Base-by-base conservation (phyloP, 495 filamentous ascomycete genomes). In the Aspergillus egyptiacus region DNA sequence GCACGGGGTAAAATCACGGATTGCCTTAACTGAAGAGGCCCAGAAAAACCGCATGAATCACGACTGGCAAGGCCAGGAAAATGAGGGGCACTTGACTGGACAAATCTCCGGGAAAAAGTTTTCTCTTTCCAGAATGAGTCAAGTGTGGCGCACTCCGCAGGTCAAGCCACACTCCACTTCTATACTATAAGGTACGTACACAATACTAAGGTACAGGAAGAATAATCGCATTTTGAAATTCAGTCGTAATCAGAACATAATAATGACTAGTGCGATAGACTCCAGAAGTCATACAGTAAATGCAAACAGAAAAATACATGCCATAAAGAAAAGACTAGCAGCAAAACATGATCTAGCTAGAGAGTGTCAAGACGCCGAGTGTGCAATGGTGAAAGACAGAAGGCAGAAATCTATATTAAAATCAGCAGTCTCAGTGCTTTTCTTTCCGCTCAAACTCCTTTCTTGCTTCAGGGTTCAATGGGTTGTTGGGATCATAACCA, bases 401-500 rank as follows among this genome's bases (percentile, higher is more conserved):
- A 15, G 31, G 31, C 5, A 27, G n/a, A 13, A 31, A 8, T 8
- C 10, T 31, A 31, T 6, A 24, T 22, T 4, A 31, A 36, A 18
- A 25, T 10, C 35, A 36, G 14, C 5, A 22, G 2, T 9, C 44
- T 37, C 25, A 44, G 51, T 36, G 38, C 41, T 41, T 31, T 22
- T 49, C 17, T 25, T 40, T 46, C 23, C 37, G 9, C 32, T 48
- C 59, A 18, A 55, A 46, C 14, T 54, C 55, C 38, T 53, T 54
- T 40, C 61, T 62, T 7, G 54, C 42, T 30, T 75, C 66, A 13
- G 73, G 71, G 46, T 76, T 79, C 45, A 86, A 58, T 17, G 82
- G 81, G 17, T 82, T 68, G 0, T 54, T 56, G 0, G 80, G 68
- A 64, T 97, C 91, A 67, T 96, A 97, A 4, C 91, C 91, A 1